Conservation (phyloP, 495 filamentous ascomycete genomes). For the Sphaerosporella brunnea region DNA sequence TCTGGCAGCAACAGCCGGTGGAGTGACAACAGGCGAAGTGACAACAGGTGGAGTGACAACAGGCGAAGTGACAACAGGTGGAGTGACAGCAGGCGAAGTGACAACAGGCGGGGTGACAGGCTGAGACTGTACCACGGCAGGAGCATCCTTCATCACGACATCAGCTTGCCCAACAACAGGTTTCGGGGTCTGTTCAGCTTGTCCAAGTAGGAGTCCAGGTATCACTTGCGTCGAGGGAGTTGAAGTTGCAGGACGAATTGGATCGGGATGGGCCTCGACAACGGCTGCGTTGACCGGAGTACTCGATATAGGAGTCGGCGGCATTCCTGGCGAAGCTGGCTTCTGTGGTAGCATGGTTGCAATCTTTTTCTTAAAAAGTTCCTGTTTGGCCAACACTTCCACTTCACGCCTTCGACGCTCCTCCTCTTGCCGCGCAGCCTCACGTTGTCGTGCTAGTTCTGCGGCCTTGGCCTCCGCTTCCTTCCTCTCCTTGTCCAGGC, state of each 20-base stretch:
- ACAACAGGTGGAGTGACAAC: no score
- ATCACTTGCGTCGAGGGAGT: constrained; percentile 11
- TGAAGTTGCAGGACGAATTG: constrained; percentile 9
- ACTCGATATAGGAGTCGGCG: constrained; percentile 23
- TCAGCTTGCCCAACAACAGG: constrained; percentile 12
- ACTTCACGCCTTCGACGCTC: constrained; percentile 18
- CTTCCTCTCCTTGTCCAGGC: constrained; percentile 20
- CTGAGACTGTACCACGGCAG: not conserved
- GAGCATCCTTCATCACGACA: constrained; percentile 23
- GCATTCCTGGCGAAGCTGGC: constrained; percentile 14
- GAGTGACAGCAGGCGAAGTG: no score
- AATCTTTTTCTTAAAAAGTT: constrained; percentile 33
- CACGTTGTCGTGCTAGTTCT: constrained; percentile 19
- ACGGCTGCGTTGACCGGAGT: constrained; percentile 17
- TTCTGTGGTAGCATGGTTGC: constrained; percentile 22
- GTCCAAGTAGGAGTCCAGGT: constrained; percentile 20
- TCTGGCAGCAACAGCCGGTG: not conserved
- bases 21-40: not conserved
- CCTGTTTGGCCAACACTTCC: constrained; percentile 35
- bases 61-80: no score
- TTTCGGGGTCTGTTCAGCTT: constrained; percentile 1
- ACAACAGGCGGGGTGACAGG: not conserved
- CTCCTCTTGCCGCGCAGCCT: constrained; percentile 21
- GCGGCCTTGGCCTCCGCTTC: constrained; percentile 23
- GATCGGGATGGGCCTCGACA: not conserved